A percentile compares a stretch with the other conserved stretches of the same genome.
These are phyloP conservation scores for Aspergillus mulundensis DNA, from an alignment of 495 filamentous ascomycete species.

Conservation along the genomic window DNA sequence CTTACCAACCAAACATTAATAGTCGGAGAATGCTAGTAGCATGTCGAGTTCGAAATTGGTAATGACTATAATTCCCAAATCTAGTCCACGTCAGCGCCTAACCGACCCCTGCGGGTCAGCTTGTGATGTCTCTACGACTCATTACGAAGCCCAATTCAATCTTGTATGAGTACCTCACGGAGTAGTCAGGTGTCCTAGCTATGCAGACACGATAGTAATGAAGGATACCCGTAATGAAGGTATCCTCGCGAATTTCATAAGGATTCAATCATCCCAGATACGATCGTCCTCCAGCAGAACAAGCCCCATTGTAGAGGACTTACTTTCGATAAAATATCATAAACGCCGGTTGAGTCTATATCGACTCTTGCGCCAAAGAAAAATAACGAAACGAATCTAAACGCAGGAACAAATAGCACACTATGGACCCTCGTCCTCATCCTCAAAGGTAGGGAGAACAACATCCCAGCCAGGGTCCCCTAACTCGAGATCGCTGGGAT, in stretches of 20 bases:
- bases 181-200: neutral
- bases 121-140: neutral
- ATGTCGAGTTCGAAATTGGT: too few relatives aligned
- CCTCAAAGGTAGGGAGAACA: constrained; percentile 56
- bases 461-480: constrained; percentile 63
- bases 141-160: neutral
- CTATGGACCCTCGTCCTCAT: constrained; percentile 38
- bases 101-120: too few relatives aligned
- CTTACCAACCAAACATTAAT: too few relatives aligned
- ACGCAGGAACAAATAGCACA: neutral
- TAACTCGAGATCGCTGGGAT: constrained; percentile 32
- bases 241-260: too few relatives aligned
- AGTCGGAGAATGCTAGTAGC: too few relatives aligned
- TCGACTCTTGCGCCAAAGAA: constrained; percentile 7
- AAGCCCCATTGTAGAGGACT: neutral
- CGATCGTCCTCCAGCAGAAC: neutral
- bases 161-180: neutral
- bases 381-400: neutral
- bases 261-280: neutral
- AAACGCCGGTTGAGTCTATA: too few relatives aligned
- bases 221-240: too few relatives aligned
- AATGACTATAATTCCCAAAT: too few relatives aligned
- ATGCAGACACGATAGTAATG: too few relatives aligned
- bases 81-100: too few relatives aligned
- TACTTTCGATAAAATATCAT: too few relatives aligned